Evolutionary conservation across 2,329 filamentous ascomycete genomes (phyloP).

Genomic region (Chaetomium globosum): DNA sequence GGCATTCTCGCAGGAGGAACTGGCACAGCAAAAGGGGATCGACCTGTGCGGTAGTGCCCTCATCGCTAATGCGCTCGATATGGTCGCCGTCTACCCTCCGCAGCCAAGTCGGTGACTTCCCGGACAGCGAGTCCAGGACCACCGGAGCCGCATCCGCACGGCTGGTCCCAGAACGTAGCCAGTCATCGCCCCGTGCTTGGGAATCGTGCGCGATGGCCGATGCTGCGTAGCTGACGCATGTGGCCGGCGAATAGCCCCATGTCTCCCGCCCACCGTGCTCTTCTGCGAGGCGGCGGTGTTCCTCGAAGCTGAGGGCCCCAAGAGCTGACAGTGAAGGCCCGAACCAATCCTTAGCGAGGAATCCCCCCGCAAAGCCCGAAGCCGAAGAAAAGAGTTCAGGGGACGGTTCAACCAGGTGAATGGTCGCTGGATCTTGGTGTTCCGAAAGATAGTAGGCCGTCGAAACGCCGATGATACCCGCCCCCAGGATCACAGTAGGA

Average conservation of each 20-base stretch:
- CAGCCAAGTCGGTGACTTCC: constrained; percentile 58
- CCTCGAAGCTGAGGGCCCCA: constrained; percentile 67
- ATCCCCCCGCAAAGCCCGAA: constrained; percentile 73
- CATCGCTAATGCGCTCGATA: constrained; percentile 63
- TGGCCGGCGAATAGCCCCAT: constrained; percentile 58
- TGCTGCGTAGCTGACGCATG: constrained; percentile 56
- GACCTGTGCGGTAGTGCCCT: constrained; percentile 52
- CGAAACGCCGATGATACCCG: constrained; percentile 70
- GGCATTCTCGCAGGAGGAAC: constrained; percentile 63
- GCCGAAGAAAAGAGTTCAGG: constrained; percentile 69
- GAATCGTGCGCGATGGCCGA: constrained; percentile 42
- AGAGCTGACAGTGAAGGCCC: constrained; percentile 58
- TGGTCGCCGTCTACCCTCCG: constrained; percentile 56
- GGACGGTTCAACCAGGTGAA: constrained; percentile 53
- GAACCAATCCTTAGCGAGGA: constrained; percentile 75
- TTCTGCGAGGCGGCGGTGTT: constrained; percentile 67
- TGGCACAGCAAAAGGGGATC: constrained; percentile 68
- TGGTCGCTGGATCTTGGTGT: constrained; percentile 46
- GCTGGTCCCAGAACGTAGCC: constrained; percentile 66
- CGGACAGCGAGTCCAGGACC: neutral
- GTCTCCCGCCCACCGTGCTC: constrained; percentile 57
- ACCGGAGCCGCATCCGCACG: constrained; percentile 41
- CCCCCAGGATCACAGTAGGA: constrained; percentile 69
- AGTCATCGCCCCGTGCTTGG: constrained; percentile 60
- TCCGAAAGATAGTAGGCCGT: constrained; percentile 72